Evolutionary conservation across 2,329 filamentous ascomycete genomes (phyloP).

Genomic region (Conoideocrella luteorostrata): DNA sequence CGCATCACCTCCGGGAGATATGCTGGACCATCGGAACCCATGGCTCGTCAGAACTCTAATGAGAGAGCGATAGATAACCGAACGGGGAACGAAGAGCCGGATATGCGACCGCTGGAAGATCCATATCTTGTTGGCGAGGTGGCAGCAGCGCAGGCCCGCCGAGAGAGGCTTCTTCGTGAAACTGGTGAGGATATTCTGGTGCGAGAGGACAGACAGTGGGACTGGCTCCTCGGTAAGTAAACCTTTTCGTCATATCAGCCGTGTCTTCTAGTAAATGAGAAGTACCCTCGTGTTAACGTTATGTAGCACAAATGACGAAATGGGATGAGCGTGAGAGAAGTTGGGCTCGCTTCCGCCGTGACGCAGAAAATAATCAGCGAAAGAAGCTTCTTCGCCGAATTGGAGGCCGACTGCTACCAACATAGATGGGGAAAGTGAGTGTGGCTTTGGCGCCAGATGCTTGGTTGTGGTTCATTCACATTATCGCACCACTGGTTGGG

Average conservation of each 20-base stretch:
- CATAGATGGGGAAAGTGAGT: constrained; percentile 1
- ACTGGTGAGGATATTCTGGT: constrained; percentile 47
- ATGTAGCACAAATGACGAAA: constrained; percentile 43
- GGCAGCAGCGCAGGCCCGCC: constrained; percentile 51
- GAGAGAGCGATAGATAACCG: constrained; percentile 3
- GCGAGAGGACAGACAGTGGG: constrained; percentile 53
- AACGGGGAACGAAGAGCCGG: not conserved
- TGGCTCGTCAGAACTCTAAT: constrained; percentile 12
- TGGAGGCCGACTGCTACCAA: constrained; percentile 22
- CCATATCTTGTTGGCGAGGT: constrained; percentile 61
- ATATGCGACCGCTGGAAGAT: constrained; percentile 53
- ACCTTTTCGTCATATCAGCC: not conserved
- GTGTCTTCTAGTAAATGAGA: not conserved
- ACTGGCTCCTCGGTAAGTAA: constrained; percentile 51
- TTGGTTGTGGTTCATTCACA: constrained; percentile 1
- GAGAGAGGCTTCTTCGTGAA: constrained; percentile 52
- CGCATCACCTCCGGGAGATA: constrained; percentile 44
- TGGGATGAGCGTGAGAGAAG: constrained; percentile 44
- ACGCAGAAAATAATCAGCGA: constrained; percentile 27
- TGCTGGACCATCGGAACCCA: constrained; percentile 20
- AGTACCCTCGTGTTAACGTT: not conserved
- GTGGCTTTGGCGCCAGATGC: not conserved
- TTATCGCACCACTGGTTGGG: not conserved
- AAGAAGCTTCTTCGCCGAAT: constrained; percentile 36
- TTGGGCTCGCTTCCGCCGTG: constrained; percentile 37